A percentile compares a stretch with the other conserved stretches of the same genome.
These are phyloP conservation scores for Cornus controversa DNA, from an alignment of 148 eudicot genomes.

Conservation along the genomic window DNA sequence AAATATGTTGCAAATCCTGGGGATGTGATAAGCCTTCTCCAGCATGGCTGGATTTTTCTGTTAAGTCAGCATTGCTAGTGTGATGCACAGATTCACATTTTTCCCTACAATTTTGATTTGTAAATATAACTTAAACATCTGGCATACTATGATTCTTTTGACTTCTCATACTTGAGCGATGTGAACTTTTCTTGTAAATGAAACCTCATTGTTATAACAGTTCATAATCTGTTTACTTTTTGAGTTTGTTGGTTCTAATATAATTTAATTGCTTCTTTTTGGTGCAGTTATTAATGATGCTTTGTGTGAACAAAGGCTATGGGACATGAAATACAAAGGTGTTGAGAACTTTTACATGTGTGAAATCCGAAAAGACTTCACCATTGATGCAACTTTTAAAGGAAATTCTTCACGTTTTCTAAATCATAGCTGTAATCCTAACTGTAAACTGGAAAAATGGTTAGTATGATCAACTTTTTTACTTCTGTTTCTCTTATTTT, in stretches of 20 bases:
- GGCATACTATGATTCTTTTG: neutral
- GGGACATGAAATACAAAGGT: slow-evolving; percentile 87
- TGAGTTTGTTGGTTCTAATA: neutral
- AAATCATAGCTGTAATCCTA: slow-evolving; percentile 95
- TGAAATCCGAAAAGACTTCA: slow-evolving; percentile 84
- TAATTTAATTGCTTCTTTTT: neutral
- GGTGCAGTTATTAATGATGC: slow-evolving; percentile 80
- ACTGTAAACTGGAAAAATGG: slow-evolving; percentile 97
- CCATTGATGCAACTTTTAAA: slow-evolving; percentile 92
- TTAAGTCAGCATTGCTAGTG: too few species aligned
- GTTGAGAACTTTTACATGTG: slow-evolving; percentile 84
- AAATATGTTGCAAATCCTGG: too few species aligned
- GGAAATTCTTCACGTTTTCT: slow-evolving; percentile 89
- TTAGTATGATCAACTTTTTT: slow-evolving; percentile 29
- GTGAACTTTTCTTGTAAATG: neutral
- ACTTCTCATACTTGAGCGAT: neutral
- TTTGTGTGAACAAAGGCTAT: slow-evolving; percentile 80
- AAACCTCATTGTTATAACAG: neutral
- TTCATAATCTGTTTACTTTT: neutral
- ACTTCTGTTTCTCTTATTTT: neutral
- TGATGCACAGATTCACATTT: too few species aligned
- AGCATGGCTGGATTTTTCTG: too few species aligned
- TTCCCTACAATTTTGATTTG: neutral
- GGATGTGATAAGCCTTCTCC: too few species aligned
- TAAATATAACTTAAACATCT: neutral